phyloP scores from a whole-genome alignment of 73 alveolate genomes.

The Stentor coeruleus region DNA sequence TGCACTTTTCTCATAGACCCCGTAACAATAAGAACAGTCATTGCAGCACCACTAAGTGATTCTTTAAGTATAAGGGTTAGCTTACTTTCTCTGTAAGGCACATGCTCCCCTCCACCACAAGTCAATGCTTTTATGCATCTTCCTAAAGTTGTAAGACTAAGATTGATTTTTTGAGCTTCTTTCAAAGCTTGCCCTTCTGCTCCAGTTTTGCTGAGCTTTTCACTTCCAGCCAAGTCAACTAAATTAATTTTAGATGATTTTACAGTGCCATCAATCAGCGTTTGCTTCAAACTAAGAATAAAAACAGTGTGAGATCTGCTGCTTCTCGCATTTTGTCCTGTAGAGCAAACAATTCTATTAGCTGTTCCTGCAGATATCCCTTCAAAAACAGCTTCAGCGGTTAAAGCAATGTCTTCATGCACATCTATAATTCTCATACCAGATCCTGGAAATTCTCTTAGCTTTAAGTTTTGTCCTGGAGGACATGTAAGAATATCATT shows the following conservation, averaged over 20 bases:
- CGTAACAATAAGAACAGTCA: conserved; percentile 83
- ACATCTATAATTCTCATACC: conserved; percentile 55
- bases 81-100: conserved; percentile 65
- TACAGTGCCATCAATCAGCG: conserved; percentile 60
- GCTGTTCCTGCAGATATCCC: conserved; percentile 71
- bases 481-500: conserved; percentile 70
- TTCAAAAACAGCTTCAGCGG: conserved; percentile 77
- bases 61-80: conserved; percentile 70
- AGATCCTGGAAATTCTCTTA: conserved; percentile 47
- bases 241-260: conserved; percentile 74
- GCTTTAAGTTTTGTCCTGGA: conserved; percentile 54
- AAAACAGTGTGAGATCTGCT: conserved; percentile 91
- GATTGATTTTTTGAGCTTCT: conserved; percentile 83
- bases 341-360: conserved; percentile 81
- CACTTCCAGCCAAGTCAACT: conserved; percentile 94
- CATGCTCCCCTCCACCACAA: conserved; percentile 50
- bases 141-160: conserved; percentile 81
- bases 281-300: conserved; percentile 76
- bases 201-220: conserved; percentile 83
- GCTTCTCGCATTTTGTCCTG: conserved; percentile 87
- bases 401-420: conserved; percentile 55
- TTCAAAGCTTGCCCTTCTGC: conserved; percentile 82
- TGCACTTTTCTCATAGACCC: conserved; percentile 71
- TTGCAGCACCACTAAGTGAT: conserved; percentile 84
- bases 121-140: conserved; percentile 79